Base-by-base conservation (phyloP, 1,284 basidiomycete genomes). In the Ustilago nuda region DNA sequence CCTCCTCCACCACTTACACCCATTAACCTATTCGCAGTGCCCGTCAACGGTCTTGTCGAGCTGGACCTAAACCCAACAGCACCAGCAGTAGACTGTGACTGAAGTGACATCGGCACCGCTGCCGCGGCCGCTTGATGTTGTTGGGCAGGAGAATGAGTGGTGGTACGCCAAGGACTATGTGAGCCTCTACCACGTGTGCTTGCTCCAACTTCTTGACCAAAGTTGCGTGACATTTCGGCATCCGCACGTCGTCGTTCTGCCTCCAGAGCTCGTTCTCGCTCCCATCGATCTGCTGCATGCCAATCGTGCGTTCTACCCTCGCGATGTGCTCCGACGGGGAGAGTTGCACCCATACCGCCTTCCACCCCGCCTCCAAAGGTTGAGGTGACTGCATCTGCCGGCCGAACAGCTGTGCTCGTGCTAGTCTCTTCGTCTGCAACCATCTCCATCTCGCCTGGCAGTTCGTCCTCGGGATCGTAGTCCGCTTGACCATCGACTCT, bases 391-490 rank as follows among this genome's bases (percentile, higher is more conserved):
- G 51, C n/a, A 3, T 62, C 60, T 17, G 23, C 56, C 9, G 46
- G 32, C 19, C 61, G 57, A 2, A 57, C 41, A 2, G 56, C 52
- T 27, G 37, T 46, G 17, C n/a, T 55, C 35, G 36, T 39, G 12
- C 33, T 13, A 33, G 5, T 27, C 11, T 8, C 37, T 19, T 69
- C 72, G 35, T 74, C 66, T 0, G 61, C 36, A 45, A 61, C 54
- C 76, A 78, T 69, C 60, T 78, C 76, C 72, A 78, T 76, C 62
- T 68, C 61, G 19, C 76, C 76, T 12, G 76, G 61, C 41, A 75
- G 59, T 35, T 76, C 76, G 56, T 78, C 76, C 46, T 78, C 73
- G 4, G 66, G 68, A 19, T 68, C 58, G 56, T 78, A 78, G 5
- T 61, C 68, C 9, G 41, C 58, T 37, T 67, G 68, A 8, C 56